Evolutionary conservation across 169 alveolate genomes (phyloP).

Genomic region (Eimeria acervulina): DNA sequence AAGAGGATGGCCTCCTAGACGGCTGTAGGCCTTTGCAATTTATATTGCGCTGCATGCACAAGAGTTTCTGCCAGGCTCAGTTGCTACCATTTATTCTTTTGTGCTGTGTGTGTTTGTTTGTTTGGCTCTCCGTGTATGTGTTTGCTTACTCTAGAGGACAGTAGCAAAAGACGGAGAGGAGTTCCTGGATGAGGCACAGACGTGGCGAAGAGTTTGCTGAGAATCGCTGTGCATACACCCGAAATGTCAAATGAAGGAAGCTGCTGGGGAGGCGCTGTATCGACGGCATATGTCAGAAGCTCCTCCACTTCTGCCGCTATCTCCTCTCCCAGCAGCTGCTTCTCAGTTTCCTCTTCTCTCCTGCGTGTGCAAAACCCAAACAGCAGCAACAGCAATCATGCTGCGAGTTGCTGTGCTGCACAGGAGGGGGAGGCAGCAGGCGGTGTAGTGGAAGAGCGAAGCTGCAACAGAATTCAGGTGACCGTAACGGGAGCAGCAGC

Average conservation of each 20-base stretch:
- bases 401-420: not conserved
- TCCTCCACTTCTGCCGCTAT: slow-evolving; percentile 58
- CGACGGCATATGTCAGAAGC: slow-evolving; percentile 16
- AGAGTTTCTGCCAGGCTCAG: not conserved
- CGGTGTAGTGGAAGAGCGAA: not conserved
- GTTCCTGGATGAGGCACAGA: not conserved
- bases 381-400: not conserved
- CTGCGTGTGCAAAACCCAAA: not conserved
- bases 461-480: not conserved
- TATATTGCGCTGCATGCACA: not conserved
- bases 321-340: slow-evolving; percentile 38
- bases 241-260: not conserved
- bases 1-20: not conserved
- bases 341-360: slow-evolving; percentile 25
- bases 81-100: not conserved
- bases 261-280: slow-evolving; percentile 44
- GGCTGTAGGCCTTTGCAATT: not conserved
- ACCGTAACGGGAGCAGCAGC: not conserved
- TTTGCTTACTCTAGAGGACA: slow-evolving; percentile 3
- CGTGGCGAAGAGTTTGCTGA: not conserved
- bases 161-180: slow-evolving; percentile 1
- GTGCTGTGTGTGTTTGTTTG: not conserved
- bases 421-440: not conserved
- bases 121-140: not conserved
- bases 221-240: not conserved